Percentiles rank a stretch among this genome's conserved stretches.
phyloP scores from a whole-genome alignment of 495 filamentous ascomycete species.

The Hyaloscypha bicolor region DNA sequence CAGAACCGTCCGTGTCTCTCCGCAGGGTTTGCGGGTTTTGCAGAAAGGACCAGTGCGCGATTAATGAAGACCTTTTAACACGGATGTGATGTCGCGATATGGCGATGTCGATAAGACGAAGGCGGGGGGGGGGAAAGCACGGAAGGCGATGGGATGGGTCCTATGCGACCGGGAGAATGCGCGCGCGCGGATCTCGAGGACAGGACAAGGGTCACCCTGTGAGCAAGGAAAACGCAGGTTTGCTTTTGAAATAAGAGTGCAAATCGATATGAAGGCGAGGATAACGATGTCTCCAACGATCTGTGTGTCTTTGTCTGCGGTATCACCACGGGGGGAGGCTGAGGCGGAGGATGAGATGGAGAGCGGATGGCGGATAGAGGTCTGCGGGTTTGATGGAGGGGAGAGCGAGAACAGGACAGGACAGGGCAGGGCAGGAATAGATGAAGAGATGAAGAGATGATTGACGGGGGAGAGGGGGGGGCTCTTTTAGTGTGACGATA shows the following conservation, averaged over 20 bases:
- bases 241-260: not conserved
- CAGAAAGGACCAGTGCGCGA: slow-evolving; percentile 7
- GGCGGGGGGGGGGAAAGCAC: slow-evolving; percentile 11
- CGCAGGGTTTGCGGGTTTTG: not conserved
- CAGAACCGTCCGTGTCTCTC: not conserved
- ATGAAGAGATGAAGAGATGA: not conserved
- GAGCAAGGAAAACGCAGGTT: not conserved
- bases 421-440: not conserved
- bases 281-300: not conserved
- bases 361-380: not conserved
- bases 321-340: too few relatives aligned
- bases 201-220: slow-evolving; percentile 19
- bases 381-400: not conserved
- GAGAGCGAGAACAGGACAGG: not conserved
- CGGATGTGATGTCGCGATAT: not conserved
- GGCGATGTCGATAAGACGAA: slow-evolving; percentile 17
- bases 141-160: not conserved
- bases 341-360: not conserved
- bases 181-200: slow-evolving; percentile 1
- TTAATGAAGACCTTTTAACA: slow-evolving; percentile 1
- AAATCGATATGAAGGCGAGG: not conserved
- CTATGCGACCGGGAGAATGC: slow-evolving; percentile 25
- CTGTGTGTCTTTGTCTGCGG: not conserved
- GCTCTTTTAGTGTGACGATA: slow-evolving; percentile 18
- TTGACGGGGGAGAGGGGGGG: not conserved